Evolutionary conservation across 2,329 filamentous ascomycete species (phyloP), one percentile per base, ranked within the genome.

Genomic region (Conoideocrella luteorostrata): DNA sequence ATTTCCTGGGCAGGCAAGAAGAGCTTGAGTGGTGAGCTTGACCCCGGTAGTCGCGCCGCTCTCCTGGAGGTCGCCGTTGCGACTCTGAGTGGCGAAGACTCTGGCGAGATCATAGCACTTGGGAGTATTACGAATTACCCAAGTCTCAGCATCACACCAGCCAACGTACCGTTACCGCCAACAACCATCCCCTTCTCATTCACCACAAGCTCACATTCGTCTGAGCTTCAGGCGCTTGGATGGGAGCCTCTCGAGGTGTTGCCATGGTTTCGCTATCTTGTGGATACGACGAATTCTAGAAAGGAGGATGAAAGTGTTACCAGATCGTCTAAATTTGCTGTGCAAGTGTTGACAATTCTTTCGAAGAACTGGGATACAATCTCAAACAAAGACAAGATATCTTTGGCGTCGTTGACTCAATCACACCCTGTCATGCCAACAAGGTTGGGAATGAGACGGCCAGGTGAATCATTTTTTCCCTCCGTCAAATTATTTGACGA

Each of bases 401-500:
- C 76, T 0, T 72, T 95, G 4, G 67, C 78, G 7, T 69, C 76
- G 13, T 65, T 88, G 4, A 68, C 97, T 3, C 76, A 80, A 42
- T 68, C 75, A 2, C 74, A 84, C 39, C 77, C 88, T 0, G 77
- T 95, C 22, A 87, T 98, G 58, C 93, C 93, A 0, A 97, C 93
- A 0, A 96, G 88, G 59, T 66, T 83, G 51, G 93, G 93, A 7
- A 94, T 98, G 90, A 84, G 74, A 54, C 86, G 78, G 52, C 93
- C 93, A 4, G 68, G 71, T 3, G 89, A 97, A 51, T 83, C 93
- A 0, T 98, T 96, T 63, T 96, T 98, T 57, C 81, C 87, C 2
- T 85, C 80, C n/a, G 93, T 98, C 29, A 93, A 88, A 60, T 71
- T 98, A 1, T 98, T 98, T 57, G 89, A 96, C 49, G 93, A 98